A percentile compares a stretch with the other conserved stretches of the same genome.
These are phyloP conservation scores for Aspergillus vadensis DNA, from an alignment of 2,329 filamentous ascomycete species.

Conservation along the genomic window DNA sequence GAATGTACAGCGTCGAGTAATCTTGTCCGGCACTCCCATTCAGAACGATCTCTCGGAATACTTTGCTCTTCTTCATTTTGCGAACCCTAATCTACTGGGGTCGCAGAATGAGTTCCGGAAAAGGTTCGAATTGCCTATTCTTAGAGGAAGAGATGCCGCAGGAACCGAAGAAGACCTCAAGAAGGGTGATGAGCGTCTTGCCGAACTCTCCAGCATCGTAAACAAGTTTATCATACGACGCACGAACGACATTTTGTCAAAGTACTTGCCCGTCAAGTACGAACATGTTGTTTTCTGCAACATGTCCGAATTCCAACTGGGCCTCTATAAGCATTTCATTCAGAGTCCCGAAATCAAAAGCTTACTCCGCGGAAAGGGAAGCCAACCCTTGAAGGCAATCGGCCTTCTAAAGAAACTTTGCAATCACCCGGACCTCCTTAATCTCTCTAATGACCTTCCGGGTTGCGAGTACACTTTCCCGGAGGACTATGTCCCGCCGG, in stretches of 20 bases:
- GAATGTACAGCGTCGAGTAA: slow-evolving; percentile 88
- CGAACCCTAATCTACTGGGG: slow-evolving; percentile 88
- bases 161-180: slow-evolving; percentile 80
- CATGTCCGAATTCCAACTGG: slow-evolving; percentile 85
- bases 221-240: slow-evolving; percentile 99
- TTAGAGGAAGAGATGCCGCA: slow-evolving; percentile 86
- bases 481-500: slow-evolving; percentile 84
- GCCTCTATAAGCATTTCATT: slow-evolving; percentile 96
- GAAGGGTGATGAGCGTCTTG: slow-evolving; percentile 79
- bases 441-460: slow-evolving; percentile 78
- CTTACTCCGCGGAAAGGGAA: slow-evolving; percentile 87
- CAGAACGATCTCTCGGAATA: slow-evolving; percentile 99
- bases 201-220: slow-evolving; percentile 78
- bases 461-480: slow-evolving; percentile 82
- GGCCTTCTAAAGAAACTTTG: slow-evolving; percentile 97
- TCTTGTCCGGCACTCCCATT: slow-evolving; percentile 94
- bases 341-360: slow-evolving; percentile 93
- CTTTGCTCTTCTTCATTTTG: slow-evolving; percentile 93
- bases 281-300: slow-evolving; percentile 99
- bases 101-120: slow-evolving; percentile 91
- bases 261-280: slow-evolving; percentile 97
- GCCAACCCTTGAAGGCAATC: slow-evolving; percentile 94
- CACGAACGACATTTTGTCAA: slow-evolving; percentile 96
- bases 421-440: slow-evolving; percentile 93
- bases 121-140: slow-evolving; percentile 87